Base-by-base conservation (phyloP, 2,329 filamentous ascomycete genomes). In the Fusarium compactum region DNA sequence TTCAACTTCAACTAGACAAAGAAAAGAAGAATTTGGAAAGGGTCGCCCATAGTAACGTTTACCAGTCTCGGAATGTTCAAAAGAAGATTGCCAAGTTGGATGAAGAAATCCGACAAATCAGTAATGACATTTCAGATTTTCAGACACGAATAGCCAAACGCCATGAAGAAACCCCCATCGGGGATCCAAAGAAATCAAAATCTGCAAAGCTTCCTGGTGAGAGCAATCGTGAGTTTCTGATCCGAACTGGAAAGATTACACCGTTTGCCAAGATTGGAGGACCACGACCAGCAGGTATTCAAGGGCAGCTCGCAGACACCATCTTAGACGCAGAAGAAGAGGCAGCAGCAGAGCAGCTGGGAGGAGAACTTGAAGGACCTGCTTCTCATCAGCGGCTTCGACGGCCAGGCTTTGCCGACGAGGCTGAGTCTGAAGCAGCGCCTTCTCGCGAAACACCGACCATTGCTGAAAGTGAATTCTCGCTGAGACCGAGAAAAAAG, bases 221-320 rank as follows among this genome's bases (percentile, higher is more conserved):
- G 82, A 94, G 88, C 25, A 90, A 93, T 65, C 89, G 95, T 53
- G 95, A 97, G 48, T 99, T 92, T 78, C 87, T 99, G 48, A 96
- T 99, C 51, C 90, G 96, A 29, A 99, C 95, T 0, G 96, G 96
- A 66, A 98, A 98, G 81, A 98, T 99, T 72, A 99, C 96, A 0
- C 96, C 96, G 0, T 99, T 99, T 76, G 92, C 94, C 10, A 92
- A 91, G 69, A 87, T 97, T 73, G 89, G 89, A 27, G 86, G 88
- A 16, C 85, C 88, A n/a, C 82, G 90, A 3, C 85, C 85, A 6
- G 84, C 88, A 29, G 89, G 87, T 5, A 85, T 90, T 5, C 85
- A 90, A 46, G 91, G 91, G 3, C 91, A 90, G 64, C 83, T 97
- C 18, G 91, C 92, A 14, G 90, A 95, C 75, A 91, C 91, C 4